Evolutionary conservation across 768 basidiomycete genomes (phyloP), one percentile per base, ranked within the genome.

Genomic region (Suillus placidus): DNA sequence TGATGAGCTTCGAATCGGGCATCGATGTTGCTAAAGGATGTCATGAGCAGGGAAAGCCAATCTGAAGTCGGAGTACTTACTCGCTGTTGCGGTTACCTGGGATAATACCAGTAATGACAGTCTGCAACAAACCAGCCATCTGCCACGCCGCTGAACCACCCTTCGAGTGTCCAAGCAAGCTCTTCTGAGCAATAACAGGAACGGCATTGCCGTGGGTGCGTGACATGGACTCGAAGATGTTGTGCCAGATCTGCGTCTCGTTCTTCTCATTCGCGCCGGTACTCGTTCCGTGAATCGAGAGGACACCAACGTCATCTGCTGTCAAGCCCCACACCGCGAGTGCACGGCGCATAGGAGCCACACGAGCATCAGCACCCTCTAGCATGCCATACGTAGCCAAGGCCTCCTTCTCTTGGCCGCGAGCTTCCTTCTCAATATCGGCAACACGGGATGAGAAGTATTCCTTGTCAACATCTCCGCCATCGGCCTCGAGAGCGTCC

Each of bases 101-200:
- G 68, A 99, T 84, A 68, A 97, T 85, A 61, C 96, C 97, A 54
- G 88, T 88, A 68, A 82, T 84, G 67, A 99, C 84, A 13, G 89
- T 88, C 77, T 99, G 95, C 63, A 95, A 79, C 63, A 99, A 83
- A 70, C 97, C 97, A 71, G 89, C 90, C 85, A 97, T 87, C 80
- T 95, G 94, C 97, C 95, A 98, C 2, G 95, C 93, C 63, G 97
- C 97, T n/a, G 97, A 94, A 67, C 97, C 97, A 77, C 97, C 97
- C 84, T 99, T 99, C 13, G 97, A 90, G 76, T 99, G 97, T 67
- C 97, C 97, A 37, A 97, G 91, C 60, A 99, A 84, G 77, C 92
- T 94, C 86, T 99, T 99, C 79, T 99, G 97, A 3, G 97, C 95
- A 78, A 99, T 91, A 73, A 97, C 89, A 6, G 97, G 97, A 56